Evolutionary conservation across 2,329 filamentous ascomycete genomes (phyloP).

Genomic region (Chaetomiaceae sp.): DNA sequence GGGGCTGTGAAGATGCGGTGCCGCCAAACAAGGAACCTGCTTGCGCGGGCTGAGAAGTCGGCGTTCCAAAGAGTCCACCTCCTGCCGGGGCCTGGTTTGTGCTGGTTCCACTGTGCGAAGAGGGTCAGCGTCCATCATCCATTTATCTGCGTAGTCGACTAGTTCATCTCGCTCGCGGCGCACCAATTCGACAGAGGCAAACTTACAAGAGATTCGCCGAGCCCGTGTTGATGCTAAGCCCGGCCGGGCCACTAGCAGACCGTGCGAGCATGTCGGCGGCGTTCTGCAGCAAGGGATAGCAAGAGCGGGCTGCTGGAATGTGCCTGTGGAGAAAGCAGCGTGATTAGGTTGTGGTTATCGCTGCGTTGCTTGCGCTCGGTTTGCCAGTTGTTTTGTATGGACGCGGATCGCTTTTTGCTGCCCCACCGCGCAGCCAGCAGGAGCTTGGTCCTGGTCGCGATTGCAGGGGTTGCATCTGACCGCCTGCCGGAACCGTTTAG

Average conservation of each 20-base stretch:
- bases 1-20: slow-evolving; percentile 28
- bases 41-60: slow-evolving; percentile 26
- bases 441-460: slow-evolving; percentile 14
- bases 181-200: too few species aligned
- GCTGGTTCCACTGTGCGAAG: slow-evolving; percentile 28
- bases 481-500: slow-evolving; percentile 22
- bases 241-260: slow-evolving; percentile 56
- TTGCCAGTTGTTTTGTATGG: slow-evolving; percentile 12
- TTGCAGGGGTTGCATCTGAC: slow-evolving; percentile 20
- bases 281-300: slow-evolving; percentile 3
- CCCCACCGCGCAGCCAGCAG: slow-evolving; percentile 13
- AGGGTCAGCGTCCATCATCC: slow-evolving; percentile 1
- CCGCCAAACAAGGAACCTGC: slow-evolving; percentile 25
- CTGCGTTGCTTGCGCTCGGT: not conserved
- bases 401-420: slow-evolving; percentile 16
- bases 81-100: slow-evolving; percentile 33
- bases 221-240: slow-evolving; percentile 60
- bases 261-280: slow-evolving; percentile 31
- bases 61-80: slow-evolving; percentile 33
- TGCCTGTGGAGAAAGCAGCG: slow-evolving; percentile 10
- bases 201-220: slow-evolving; percentile 55
- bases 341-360: slow-evolving; percentile 7
- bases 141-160: slow-evolving; percentile 12
- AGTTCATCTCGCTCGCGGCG: too few species aligned
- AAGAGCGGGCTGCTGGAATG: slow-evolving; percentile 9